phyloP scores from a whole-genome alignment of 106 monocot species.

The Allium fistulosum region DNA sequence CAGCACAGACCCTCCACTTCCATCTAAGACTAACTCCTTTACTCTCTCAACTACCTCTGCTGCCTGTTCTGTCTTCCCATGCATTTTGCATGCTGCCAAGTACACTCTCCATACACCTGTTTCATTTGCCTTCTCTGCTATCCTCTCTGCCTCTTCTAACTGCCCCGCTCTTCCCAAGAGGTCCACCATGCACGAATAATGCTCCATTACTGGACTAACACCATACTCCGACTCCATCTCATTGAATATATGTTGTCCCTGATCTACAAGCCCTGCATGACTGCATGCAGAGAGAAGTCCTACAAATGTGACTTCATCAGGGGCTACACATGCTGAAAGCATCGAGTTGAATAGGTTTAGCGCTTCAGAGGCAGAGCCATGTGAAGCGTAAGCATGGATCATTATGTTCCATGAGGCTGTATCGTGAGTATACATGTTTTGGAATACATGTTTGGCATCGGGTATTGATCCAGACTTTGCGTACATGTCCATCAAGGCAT shows the following conservation, averaged over 20 bases:
- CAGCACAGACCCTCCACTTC: constrained; percentile 54
- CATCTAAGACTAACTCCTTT: constrained; percentile 36
- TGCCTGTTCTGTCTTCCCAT: constrained; percentile 32
- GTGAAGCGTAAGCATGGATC: constrained; percentile 53
- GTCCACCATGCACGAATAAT: constrained; percentile 73
- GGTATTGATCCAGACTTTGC: constrained; percentile 41
- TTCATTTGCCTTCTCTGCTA: constrained; percentile 24
- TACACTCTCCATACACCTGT: constrained; percentile 58
- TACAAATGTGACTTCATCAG: constrained; percentile 65
- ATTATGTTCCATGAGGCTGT: constrained; percentile 79
- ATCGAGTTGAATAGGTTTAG: constrained; percentile 50
- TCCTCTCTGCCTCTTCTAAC: constrained; percentile 44
- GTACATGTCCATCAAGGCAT: constrained; percentile 86
- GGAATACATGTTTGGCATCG: constrained; percentile 30
- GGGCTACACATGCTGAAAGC: constrained; percentile 13
- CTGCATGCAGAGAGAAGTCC: constrained; percentile 69
- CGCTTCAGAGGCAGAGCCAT: constrained; percentile 41
- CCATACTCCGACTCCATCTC: constrained; percentile 41
- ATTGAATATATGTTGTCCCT: constrained; percentile 33
- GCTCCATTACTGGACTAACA: constrained; percentile 45
- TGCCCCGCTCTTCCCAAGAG: constrained; percentile 70
- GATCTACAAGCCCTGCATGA: constrained; percentile 54
- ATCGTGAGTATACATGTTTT: constrained; percentile 27
- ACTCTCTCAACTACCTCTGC: constrained; percentile 35
- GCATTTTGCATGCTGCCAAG: constrained; percentile 48